Evolutionary conservation across 768 basidiomycete genomes (phyloP), one percentile per base, ranked within the genome.

Genomic region (Suillus paluster): DNA sequence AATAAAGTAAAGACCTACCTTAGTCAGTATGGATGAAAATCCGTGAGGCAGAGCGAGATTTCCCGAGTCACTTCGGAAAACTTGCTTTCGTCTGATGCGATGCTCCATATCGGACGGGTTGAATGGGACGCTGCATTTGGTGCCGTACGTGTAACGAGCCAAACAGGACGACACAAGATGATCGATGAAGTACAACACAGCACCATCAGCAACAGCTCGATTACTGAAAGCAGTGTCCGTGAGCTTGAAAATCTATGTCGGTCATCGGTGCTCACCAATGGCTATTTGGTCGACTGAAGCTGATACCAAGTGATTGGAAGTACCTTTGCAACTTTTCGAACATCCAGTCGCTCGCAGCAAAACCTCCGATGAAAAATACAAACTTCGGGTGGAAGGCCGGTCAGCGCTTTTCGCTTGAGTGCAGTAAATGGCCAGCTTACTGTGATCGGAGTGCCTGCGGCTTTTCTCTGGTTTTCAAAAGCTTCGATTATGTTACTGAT

Each of bases 131-230:
- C 68, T 67, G 64, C 80, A 79, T 33, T 78, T 73, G 2, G 77
- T 77, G 6, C 85, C 85, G 58, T 84, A 86, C 0, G 82, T 82
- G 58, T 78, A 64, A 63, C 77, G 81, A 4, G 84, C 74, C 5
- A 86, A 77, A 34, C 85, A 79, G 5, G 76, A 76, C 7, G 78
- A 75, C 6, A 86, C 84, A 17, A 80, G 78, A 63, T 81, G 80
- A 61, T 86, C 81, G 19, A 86, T 57, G 27, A 71, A 77, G 58
- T 69, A 80, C 4, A 73, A 78, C 30, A 79, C 68, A 6, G 78
- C 82, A 3, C 85, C 85, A 52, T 85, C 82, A 1, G 85, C 82
- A 10, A 86, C 85, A 1, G 83, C 85, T 69, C 78, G 84, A 64
- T 76, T 77, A 33, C 80, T 81, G 57, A 58, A 23, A 42, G 7